Evolutionary conservation across 495 filamentous ascomycete species (phyloP).

Genomic region (Daldinia loculata): DNA sequence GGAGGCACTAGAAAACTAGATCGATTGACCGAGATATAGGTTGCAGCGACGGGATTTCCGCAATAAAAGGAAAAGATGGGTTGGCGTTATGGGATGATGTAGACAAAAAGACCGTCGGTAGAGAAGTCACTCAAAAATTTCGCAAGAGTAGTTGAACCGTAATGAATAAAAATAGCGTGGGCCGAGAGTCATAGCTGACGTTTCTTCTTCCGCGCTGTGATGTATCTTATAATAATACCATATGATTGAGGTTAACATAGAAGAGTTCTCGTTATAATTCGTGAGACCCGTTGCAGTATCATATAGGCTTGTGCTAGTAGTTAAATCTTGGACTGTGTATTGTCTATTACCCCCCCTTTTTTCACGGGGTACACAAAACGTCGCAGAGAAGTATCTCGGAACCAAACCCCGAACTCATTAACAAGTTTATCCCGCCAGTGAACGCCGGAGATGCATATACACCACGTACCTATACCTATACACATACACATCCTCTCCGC

Average conservation of each 20-base stretch:
- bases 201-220: neutral
- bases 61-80: neutral
- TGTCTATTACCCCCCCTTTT: conserved; percentile 11
- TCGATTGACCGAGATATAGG: neutral
- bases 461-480: conserved; percentile 17
- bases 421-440: conserved; percentile 21
- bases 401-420: conserved; percentile 26
- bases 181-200: neutral
- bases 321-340: neutral
- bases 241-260: neutral
- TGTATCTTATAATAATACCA: neutral
- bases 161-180: conserved; percentile 7
- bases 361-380: conserved; percentile 1
- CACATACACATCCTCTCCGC: neutral
- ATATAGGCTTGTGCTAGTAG: neutral
- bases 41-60: neutral
- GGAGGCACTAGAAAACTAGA: conserved; percentile 51
- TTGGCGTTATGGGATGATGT: conserved; percentile 34
- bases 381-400: conserved; percentile 30
- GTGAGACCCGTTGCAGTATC: neutral
- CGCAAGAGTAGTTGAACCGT: conserved; percentile 6
- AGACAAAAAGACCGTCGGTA: conserved; percentile 24
- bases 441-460: conserved; percentile 40
- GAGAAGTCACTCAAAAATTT: conserved; percentile 18
- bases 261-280: neutral